Conservation (phyloP, 225 moss, liverwort and hornwort genomes). For the Pseudoscleropodium purum region DNA sequence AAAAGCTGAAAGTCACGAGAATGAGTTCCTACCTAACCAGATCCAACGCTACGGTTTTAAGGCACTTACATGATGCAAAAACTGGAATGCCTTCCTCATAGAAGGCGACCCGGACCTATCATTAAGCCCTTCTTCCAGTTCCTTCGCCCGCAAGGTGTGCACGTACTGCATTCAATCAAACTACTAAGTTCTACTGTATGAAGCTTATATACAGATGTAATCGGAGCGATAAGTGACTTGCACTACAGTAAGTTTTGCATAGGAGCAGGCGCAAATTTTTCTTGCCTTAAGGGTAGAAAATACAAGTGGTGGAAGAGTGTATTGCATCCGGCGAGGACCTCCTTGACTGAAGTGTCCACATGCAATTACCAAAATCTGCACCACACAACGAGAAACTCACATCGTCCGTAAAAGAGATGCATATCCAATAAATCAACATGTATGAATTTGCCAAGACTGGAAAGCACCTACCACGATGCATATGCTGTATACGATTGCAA, state of each 20-base stretch:
- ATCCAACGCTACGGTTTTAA: not conserved
- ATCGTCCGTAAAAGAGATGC: not conserved
- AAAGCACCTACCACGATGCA: not conserved
- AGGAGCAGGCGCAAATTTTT: not conserved
- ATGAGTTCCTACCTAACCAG: not conserved
- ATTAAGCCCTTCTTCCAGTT: slow-evolving; percentile 32
- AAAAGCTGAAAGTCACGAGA: not conserved
- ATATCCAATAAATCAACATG: not conserved
- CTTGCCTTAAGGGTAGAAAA: slow-evolving; percentile 67
- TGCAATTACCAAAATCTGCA: slow-evolving; percentile 76
- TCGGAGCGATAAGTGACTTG: not conserved
- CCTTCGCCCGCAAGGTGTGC: slow-evolving; percentile 54
- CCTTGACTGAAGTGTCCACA: slow-evolving; percentile 77
- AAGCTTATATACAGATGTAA: not conserved
- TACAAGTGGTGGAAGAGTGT: slow-evolving; percentile 76
- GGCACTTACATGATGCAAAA: slow-evolving; percentile 71
- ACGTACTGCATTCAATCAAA: slow-evolving; percentile 57
- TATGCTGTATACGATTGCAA: not conserved
- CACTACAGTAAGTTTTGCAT: not conserved
- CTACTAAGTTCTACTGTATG: not conserved
- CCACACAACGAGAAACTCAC: not conserved
- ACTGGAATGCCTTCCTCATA: slow-evolving; percentile 77
- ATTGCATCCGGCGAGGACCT: slow-evolving; percentile 74
- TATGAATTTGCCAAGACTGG: not conserved
- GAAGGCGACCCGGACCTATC: slow-evolving; percentile 38